phyloP scores from a whole-genome alignment of 2,329 filamentous ascomycete species.

The Sclerotiophoma versabilis region DNA sequence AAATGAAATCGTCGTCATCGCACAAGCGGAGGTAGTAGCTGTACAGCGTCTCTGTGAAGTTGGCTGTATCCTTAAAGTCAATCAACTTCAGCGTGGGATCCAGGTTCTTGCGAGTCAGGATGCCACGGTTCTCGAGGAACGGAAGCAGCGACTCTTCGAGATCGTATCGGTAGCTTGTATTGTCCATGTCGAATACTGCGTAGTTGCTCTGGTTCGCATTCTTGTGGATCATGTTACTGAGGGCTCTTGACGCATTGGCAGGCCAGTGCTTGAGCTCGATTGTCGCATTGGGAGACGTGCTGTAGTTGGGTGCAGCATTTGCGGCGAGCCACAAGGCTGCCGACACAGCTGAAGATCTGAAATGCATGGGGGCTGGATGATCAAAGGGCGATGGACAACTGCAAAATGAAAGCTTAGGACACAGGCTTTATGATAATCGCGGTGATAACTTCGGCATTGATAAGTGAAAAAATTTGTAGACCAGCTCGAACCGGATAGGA shows the following conservation, averaged over 20 bases:
- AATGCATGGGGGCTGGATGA: slow-evolving; percentile 4
- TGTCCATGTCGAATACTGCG: slow-evolving; percentile 44
- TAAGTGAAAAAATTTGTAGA: slow-evolving; percentile 7
- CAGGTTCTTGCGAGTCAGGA: slow-evolving; percentile 39
- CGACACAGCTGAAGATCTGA: slow-evolving; percentile 17
- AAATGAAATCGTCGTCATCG: slow-evolving; percentile 39
- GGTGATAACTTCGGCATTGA: background rate
- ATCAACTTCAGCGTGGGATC: slow-evolving; percentile 40
- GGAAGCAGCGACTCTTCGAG: slow-evolving; percentile 40
- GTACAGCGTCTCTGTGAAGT: slow-evolving; percentile 41
- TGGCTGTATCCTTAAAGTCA: slow-evolving; percentile 43
- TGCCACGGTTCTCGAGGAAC: slow-evolving; percentile 41
- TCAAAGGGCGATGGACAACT: background rate
- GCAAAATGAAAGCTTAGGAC: background rate
- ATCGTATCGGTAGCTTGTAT: slow-evolving; percentile 41
- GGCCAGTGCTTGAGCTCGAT: slow-evolving; percentile 37
- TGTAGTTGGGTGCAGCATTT: slow-evolving; percentile 26
- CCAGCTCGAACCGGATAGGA: slow-evolving; percentile 10
- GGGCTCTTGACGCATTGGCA: slow-evolving; percentile 32
- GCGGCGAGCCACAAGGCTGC: slow-evolving; percentile 32
- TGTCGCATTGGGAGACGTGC: slow-evolving; percentile 18
- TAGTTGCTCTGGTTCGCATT: slow-evolving; percentile 44
- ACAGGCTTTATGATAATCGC: background rate
- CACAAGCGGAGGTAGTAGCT: slow-evolving; percentile 43
- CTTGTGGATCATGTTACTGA: slow-evolving; percentile 37